Evolutionary conservation across 352 stramenopile genomes (phyloP).

Genomic region (Phytophthora kernoviae): DNA sequence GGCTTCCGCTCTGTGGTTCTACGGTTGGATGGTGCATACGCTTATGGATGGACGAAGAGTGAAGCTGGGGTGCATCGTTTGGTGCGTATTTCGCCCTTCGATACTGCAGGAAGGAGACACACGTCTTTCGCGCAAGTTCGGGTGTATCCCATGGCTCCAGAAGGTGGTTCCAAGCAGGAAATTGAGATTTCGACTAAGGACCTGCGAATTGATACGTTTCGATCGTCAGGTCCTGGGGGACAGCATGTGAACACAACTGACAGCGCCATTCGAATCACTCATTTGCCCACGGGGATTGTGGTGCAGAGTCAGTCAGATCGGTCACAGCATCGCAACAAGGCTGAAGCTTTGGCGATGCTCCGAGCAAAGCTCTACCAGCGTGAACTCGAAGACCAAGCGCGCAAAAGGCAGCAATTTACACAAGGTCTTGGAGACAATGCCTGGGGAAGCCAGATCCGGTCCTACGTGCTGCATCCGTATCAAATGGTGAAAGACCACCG

Average conservation of each 20-base stretch:
- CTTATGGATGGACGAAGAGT: conserved; percentile 93
- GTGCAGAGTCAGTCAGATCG: conserved; percentile 95
- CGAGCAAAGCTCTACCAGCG: conserved; percentile 75
- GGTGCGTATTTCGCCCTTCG: conserved; percentile 95
- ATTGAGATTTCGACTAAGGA: conserved; percentile 83
- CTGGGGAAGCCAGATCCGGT: conserved; percentile 93
- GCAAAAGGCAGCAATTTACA: conserved; percentile 54
- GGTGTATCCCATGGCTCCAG: conserved; percentile 66
- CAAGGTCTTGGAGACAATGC: conserved; percentile 77
- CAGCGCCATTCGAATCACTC: conserved; percentile 95
- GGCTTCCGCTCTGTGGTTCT: conserved; percentile 71
- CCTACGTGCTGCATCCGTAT: conserved; percentile 98
- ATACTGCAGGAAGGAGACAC: conserved; percentile 91
- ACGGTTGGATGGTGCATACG: conserved; percentile 66
- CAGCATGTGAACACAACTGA: conserved; percentile 99
- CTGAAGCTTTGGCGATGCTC: conserved; percentile 89
- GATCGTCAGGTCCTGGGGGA: conserved; percentile 91
- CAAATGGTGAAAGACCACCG: conserved; percentile 98
- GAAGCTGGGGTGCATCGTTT: conserved; percentile 96
- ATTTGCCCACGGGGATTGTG: conserved; percentile 93
- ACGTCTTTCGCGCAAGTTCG: conserved; percentile 95
- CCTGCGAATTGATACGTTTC: conserved; percentile 94
- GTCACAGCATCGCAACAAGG: conserved; percentile 94
- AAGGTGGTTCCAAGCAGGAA: conserved; percentile 32
- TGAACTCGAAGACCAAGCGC: conserved; percentile 58